Evolutionary conservation across 495 filamentous ascomycete genomes (phyloP).

Genomic region (Penicillium silybi): DNA sequence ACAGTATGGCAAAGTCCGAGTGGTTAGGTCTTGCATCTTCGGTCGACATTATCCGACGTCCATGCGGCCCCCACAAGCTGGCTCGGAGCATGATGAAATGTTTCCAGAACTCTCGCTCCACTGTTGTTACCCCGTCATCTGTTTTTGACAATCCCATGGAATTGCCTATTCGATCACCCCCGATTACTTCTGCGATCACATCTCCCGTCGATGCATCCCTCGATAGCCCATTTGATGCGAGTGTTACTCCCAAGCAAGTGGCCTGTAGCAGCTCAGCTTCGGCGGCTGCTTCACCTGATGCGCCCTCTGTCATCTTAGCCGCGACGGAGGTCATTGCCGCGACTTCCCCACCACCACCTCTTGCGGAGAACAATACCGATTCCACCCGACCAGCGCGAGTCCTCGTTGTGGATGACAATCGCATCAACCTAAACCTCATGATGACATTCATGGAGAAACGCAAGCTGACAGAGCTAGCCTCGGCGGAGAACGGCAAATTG

Average conservation of each 20-base stretch:
- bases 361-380: neutral
- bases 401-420: conserved; percentile 71
- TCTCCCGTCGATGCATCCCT: neutral
- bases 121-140: conserved; percentile 10
- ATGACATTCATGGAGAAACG: conserved; percentile 57
- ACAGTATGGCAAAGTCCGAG: conserved; percentile 21
- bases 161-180: conserved; percentile 9
- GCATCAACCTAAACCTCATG: conserved; percentile 69
- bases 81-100: conserved; percentile 49
- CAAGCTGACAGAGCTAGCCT: conserved; percentile 32
- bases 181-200: neutral
- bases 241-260: neutral
- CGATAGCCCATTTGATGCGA: neutral
- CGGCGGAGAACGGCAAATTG: conserved; percentile 50
- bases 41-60: conserved; percentile 47
- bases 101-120: conserved; percentile 19
- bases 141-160: conserved; percentile 13
- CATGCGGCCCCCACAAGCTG: conserved; percentile 62
- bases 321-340: conserved; percentile 8
- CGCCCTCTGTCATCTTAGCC: conserved; percentile 6
- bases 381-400: conserved; percentile 29
- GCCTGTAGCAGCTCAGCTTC: neutral
- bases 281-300: neutral
- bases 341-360: conserved; percentile 8
- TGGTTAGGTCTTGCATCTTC: conserved; percentile 32